A percentile compares a stretch with the other conserved stretches of the same genome.
These are phyloP conservation scores for Podospora appendiculata DNA, from an alignment of 495 filamentous ascomycete genomes.

Conservation along the genomic window DNA sequence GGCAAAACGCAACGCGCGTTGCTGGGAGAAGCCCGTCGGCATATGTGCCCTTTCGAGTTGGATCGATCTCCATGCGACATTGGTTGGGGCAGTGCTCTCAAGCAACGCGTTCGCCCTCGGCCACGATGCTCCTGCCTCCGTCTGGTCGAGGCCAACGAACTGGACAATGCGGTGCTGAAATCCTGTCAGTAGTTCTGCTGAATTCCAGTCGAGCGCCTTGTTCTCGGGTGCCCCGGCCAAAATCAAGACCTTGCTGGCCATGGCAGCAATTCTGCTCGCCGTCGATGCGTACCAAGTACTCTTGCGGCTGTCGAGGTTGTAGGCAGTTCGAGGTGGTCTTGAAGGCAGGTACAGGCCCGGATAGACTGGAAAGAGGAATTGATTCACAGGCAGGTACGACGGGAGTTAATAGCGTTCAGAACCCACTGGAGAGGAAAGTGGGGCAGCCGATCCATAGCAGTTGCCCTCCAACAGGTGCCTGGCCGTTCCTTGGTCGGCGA, in stretches of 20 bases:
- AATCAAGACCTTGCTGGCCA: constrained; percentile 47
- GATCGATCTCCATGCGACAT: constrained; percentile 41
- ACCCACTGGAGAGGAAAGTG: no score
- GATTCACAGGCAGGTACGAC: not conserved
- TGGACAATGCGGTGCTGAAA: constrained; percentile 37
- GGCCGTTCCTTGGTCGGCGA: no score
- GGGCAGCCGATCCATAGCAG: no score
- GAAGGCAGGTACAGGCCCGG: no score
- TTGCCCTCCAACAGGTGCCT: no score
- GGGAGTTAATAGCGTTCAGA: not conserved
- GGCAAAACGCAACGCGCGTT: constrained; percentile 23
- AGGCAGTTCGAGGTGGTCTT: no score
- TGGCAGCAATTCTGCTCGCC: constrained; percentile 8
- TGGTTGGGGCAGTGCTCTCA: constrained; percentile 13
- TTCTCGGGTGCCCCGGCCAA: constrained; percentile 55
- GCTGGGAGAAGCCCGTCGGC: constrained; percentile 37
- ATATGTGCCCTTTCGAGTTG: constrained; percentile 28
- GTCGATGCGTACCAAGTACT: not conserved
- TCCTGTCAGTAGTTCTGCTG: constrained; percentile 38
- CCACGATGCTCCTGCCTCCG: not conserved
- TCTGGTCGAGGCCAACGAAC: constrained; percentile 27
- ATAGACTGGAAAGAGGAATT: no score
- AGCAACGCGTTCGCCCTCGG: not conserved
- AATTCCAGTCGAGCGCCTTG: constrained; percentile 47
- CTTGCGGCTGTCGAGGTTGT: not conserved